Percentiles rank a stretch among this genome's conserved stretches.
Conservation (phyloP, 768 basidiomycete species). For the Lactarius tabidus region DNA sequence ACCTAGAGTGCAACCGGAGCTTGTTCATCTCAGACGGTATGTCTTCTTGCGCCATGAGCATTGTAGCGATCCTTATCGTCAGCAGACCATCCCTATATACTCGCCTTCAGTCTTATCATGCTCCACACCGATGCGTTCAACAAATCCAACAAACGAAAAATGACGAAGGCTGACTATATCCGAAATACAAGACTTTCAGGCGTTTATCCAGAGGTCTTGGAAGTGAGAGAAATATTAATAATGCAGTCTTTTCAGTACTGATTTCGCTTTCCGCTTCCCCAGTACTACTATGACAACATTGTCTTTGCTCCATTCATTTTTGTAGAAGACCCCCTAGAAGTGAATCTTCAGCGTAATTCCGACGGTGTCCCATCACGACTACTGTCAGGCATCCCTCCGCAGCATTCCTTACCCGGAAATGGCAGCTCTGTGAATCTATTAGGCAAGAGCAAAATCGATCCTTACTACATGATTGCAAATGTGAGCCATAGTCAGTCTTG, state of each 20-base stretch:
- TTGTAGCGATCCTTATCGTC: constrained; percentile 7
- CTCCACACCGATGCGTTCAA: constrained; percentile 98
- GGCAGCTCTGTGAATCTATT: constrained; percentile 39
- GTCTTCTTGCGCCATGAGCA: constrained; percentile 19
- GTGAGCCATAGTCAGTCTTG: constrained; percentile 39
- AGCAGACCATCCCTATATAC: constrained; percentile 90
- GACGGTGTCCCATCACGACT: constrained; percentile 40
- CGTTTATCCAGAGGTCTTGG: constrained; percentile 74
- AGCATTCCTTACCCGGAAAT: constrained; percentile 30
- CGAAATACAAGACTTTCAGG: constrained; percentile 89
- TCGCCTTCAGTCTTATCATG: constrained; percentile 98
- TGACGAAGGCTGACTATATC: constrained; percentile 92
- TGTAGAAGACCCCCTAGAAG: constrained; percentile 84
- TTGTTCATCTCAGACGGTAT: constrained; percentile 76
- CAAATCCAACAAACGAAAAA: constrained; percentile 94
- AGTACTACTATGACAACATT: constrained; percentile 98
- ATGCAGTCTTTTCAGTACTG: background rate
- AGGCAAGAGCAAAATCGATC: constrained; percentile 74
- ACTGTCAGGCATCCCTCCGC: constrained; percentile 35
- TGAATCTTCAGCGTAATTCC: constrained; percentile 50
- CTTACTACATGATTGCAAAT: constrained; percentile 85
- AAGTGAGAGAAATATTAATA: constrained; percentile 48
- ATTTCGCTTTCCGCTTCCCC: constrained; percentile 31
- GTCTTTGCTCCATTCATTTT: constrained; percentile 95
- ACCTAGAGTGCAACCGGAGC: constrained; percentile 75